Evolutionary conservation across 371 early-diverging fungal genomes (phyloP).

Genomic region (Mucor circinelloides): DNA sequence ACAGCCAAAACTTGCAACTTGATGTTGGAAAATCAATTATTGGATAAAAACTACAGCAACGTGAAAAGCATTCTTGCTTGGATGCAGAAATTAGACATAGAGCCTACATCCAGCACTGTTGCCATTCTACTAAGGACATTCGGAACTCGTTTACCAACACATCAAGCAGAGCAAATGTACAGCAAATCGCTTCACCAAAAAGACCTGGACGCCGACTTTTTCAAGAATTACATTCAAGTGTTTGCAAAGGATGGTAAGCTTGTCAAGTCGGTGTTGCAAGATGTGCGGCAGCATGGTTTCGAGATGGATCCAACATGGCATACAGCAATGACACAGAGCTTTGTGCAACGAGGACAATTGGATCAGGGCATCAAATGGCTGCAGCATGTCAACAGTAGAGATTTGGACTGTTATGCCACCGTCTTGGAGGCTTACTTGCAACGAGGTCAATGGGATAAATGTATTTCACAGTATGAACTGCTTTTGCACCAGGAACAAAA

Average conservation of each 20-base stretch:
- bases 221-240: constrained; percentile 25
- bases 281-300: constrained; percentile 19
- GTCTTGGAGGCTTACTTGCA: constrained; percentile 32
- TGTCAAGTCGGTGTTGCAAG: constrained; percentile 15
- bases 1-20: constrained; percentile 13
- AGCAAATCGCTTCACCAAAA: background rate
- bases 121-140: constrained; percentile 12
- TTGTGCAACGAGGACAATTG: constrained; percentile 23
- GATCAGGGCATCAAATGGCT: constrained; percentile 22
- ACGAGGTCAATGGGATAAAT: constrained; percentile 24
- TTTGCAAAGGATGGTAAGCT: constrained; percentile 10
- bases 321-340: constrained; percentile 24
- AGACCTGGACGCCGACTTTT: constrained; percentile 1
- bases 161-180: constrained; percentile 8
- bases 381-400: background rate
- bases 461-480: constrained; percentile 10
- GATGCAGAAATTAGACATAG: constrained; percentile 20
- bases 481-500: background rate
- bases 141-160: constrained; percentile 1
- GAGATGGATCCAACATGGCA: constrained; percentile 5
- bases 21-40: constrained; percentile 5
- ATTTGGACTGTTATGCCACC: constrained; percentile 32
- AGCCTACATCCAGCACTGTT: constrained; percentile 16
- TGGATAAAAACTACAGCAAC: background rate
- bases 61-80: constrained; percentile 5